These are phyloP conservation scores for Clonostachys chloroleuca DNA, from an alignment of 2,329 filamentous ascomycete genomes.

Conservation along the genomic window DNA sequence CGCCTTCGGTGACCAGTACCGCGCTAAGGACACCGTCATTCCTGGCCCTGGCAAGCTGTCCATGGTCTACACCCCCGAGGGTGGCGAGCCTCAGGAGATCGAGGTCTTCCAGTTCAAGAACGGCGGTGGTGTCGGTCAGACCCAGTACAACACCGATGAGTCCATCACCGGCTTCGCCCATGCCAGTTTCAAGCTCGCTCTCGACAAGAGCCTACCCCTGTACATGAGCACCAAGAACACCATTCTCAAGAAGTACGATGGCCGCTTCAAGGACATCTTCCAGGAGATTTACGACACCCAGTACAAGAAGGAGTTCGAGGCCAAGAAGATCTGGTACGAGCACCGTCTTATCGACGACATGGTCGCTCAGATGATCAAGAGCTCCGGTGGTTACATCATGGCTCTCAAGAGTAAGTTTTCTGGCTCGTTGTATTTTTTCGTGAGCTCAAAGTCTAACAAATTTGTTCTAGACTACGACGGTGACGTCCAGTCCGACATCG, in stretches of 20 bases:
- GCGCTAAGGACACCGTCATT: conserved; percentile 87
- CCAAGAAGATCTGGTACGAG: conserved; percentile 97
- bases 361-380: conserved; percentile 99
- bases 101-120: conserved; percentile 88
- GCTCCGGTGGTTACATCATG: conserved; percentile 91
- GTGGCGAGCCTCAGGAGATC: conserved; percentile 77
- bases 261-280: conserved; percentile 99
- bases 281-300: conserved; percentile 87
- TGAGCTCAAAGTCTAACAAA: conserved; percentile 3
- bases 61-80: conserved; percentile 90
- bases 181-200: conserved; percentile 91
- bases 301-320: conserved; percentile 87
- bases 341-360: conserved; percentile 99
- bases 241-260: conserved; percentile 98
- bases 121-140: conserved; percentile 84
- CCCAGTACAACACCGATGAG: conserved; percentile 98
- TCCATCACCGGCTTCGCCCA: conserved; percentile 94
- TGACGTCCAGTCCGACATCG: conserved; percentile 97
- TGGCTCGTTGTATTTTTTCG: neutral
- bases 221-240: conserved; percentile 99
- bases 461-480: conserved; percentile 83
- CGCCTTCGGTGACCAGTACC: conserved; percentile 98
- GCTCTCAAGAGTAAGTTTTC: conserved; percentile 83
- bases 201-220: conserved; percentile 82
- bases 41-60: conserved; percentile 81